These are phyloP conservation scores for Solanum infundibuliforme DNA, from an alignment of 257 asterid genomes.

Conservation along the genomic window DNA sequence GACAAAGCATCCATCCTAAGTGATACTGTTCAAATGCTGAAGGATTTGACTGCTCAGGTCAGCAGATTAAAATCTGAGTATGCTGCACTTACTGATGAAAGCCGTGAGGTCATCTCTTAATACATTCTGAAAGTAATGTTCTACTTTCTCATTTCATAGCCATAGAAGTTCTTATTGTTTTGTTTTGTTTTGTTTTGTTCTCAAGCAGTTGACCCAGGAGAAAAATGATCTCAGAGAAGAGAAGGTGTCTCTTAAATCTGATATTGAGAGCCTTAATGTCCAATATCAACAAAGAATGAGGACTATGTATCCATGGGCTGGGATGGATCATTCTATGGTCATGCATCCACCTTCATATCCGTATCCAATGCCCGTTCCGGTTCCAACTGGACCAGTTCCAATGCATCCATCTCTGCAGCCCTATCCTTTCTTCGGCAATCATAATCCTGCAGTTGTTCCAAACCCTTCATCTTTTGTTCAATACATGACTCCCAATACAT, in stretches of 20 bases:
- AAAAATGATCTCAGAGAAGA: constrained; percentile 76
- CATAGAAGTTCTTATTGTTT: constrained; percentile 7
- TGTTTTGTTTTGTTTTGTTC: constrained; percentile 6
- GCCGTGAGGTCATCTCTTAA: constrained; percentile 63
- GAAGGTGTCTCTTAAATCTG: constrained; percentile 39
- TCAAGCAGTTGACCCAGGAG: constrained; percentile 52
- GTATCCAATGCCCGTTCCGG: constrained; percentile 72
- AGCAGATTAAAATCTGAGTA: constrained; percentile 76
- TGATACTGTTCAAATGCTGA: constrained; percentile 85
- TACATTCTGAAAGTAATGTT: background rate
- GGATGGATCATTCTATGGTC: constrained; percentile 87
- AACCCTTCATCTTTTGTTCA: constrained; percentile 77
- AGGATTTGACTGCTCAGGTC: constrained; percentile 78
- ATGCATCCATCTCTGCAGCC: constrained; percentile 92
- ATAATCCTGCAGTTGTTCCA: constrained; percentile 55
- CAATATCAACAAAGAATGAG: constrained; percentile 75
- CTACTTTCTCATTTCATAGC: background rate
- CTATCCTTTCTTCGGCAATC: constrained; percentile 69
- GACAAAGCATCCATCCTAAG: constrained; percentile 93
- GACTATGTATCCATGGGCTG: constrained; percentile 87
- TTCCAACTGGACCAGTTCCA: constrained; percentile 81
- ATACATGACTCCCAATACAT: constrained; percentile 56
- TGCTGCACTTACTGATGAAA: constrained; percentile 71
- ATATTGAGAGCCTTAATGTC: constrained; percentile 65
- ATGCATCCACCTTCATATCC: constrained; percentile 94